Percentiles rank a stretch among this genome's conserved stretches.
These are phyloP conservation scores for Cardiosporidium cionae DNA, from an alignment of 169 alveolate genomes.

Conservation along the genomic window DNA sequence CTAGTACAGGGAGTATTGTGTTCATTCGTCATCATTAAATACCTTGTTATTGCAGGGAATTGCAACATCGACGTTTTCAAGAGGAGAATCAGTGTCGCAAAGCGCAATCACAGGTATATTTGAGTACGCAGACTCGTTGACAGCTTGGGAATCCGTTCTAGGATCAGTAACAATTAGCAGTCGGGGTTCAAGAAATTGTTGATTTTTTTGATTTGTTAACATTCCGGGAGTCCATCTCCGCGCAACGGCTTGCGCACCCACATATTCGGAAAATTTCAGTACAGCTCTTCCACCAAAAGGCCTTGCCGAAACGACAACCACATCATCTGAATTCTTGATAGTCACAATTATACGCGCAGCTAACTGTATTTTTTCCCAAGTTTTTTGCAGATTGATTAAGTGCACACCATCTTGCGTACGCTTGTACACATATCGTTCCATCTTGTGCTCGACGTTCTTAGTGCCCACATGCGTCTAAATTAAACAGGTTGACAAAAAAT, in stretches of 20 bases:
- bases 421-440: constrained; percentile 93
- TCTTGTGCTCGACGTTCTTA: constrained; percentile 86
- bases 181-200: constrained; percentile 92
- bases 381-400: constrained; percentile 89
- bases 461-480: constrained; percentile 91
- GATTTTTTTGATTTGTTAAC: constrained; percentile 95
- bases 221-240: constrained; percentile 99
- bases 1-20: neutral
- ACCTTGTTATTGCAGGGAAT: constrained; percentile 97
- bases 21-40: neutral
- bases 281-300: constrained; percentile 85
- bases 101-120: constrained; percentile 97
- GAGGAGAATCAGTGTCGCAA: constrained; percentile 96
- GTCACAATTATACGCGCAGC: constrained; percentile 99
- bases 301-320: constrained; percentile 93
- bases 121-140: constrained; percentile 92
- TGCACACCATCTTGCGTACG: constrained; percentile 93
- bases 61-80: constrained; percentile 94
- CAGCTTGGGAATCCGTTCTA: constrained; percentile 92
- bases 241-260: constrained; percentile 92
- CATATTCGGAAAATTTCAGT: constrained; percentile 92
- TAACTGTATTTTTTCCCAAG: constrained; percentile 94
- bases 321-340: constrained; percentile 92
- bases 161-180: constrained; percentile 98
- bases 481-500: neutral